Evolutionary conservation across 73 alveolate genomes (phyloP).

Genomic region (Tetrahymena malaccensis): DNA sequence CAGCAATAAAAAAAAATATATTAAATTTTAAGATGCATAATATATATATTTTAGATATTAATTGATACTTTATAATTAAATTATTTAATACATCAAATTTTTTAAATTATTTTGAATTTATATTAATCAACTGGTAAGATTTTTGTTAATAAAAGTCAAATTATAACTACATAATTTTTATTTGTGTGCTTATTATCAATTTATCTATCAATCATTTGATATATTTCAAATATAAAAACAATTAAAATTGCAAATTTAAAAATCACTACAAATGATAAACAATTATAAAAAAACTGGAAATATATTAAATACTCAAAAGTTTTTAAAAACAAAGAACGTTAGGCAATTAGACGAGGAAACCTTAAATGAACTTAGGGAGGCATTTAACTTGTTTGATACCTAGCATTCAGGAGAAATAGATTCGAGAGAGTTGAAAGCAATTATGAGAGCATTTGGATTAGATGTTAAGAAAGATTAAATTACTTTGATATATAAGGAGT

Average conservation of each 20-base stretch:
- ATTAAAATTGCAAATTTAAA: neutral
- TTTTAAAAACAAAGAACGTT: conserved; percentile 12
- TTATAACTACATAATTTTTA: neutral
- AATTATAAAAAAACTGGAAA: neutral
- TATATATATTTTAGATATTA: too few species aligned
- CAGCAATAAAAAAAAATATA: too few species aligned
- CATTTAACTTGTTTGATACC: conserved; percentile 71
- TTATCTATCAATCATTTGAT: neutral
- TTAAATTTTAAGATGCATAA: too few species aligned
- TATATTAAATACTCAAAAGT: neutral
- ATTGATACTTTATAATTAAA: too few species aligned
- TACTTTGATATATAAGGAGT: conserved; percentile 48
- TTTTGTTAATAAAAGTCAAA: neutral
- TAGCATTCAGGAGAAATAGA: conserved; percentile 74
- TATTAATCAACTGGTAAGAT: neutral
- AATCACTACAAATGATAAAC: neutral
- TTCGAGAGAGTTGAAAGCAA: conserved; percentile 79
- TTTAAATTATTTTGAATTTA: neutral
- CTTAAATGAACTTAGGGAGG: conserved; percentile 70
- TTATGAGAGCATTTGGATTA: conserved; percentile 78
- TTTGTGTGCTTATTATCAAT: neutral
- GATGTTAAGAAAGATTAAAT: conserved; percentile 70
- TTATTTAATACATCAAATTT: too few species aligned
- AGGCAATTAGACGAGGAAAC: conserved; percentile 53
- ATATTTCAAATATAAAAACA: neutral